Conservation (phyloP, 1,284 basidiomycete species). For the Cystobasidiaceae sp. region DNA sequence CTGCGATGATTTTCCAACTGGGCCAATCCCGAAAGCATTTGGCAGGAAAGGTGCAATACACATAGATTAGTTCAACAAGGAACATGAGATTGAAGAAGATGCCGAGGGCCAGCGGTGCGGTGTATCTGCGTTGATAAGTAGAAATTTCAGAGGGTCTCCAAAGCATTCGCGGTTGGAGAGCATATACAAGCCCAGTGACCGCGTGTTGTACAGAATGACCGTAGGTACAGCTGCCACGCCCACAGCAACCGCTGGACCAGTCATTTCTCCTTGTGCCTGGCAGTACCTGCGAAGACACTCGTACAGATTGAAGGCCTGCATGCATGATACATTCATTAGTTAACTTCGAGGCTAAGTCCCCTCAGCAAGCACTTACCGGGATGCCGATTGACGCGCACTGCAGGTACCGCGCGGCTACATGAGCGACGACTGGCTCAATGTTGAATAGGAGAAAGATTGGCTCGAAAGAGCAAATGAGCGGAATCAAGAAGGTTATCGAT, state of each 20-base stretch:
- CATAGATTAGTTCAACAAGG: neutral
- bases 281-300: slow-evolving; percentile 18
- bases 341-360: no score
- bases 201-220: neutral
- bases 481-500: neutral
- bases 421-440: slow-evolving; percentile 12
- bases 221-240: slow-evolving; percentile 1
- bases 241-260: slow-evolving; percentile 7
- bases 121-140: neutral
- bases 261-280: slow-evolving; percentile 12
- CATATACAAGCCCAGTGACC: slow-evolving; percentile 1
- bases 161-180: no score
- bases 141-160: no score
- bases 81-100: slow-evolving; percentile 5
- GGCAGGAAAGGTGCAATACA: slow-evolving; percentile 7
- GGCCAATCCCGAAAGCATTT: slow-evolving; percentile 1
- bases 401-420: slow-evolving; percentile 11
- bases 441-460: slow-evolving; percentile 16
- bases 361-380: slow-evolving; percentile 13
- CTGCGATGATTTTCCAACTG: neutral
- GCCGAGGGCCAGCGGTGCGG: slow-evolving; percentile 5
- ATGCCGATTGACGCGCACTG: neutral
- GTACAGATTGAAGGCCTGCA: slow-evolving; percentile 10
- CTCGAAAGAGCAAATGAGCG: slow-evolving; percentile 11
- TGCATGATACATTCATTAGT: no score